Percentiles rank a stretch among this genome's conserved stretches.
Evolutionary conservation across 345 rosid species (phyloP).

Genomic region (Rubroshorea leprosula): DNA sequence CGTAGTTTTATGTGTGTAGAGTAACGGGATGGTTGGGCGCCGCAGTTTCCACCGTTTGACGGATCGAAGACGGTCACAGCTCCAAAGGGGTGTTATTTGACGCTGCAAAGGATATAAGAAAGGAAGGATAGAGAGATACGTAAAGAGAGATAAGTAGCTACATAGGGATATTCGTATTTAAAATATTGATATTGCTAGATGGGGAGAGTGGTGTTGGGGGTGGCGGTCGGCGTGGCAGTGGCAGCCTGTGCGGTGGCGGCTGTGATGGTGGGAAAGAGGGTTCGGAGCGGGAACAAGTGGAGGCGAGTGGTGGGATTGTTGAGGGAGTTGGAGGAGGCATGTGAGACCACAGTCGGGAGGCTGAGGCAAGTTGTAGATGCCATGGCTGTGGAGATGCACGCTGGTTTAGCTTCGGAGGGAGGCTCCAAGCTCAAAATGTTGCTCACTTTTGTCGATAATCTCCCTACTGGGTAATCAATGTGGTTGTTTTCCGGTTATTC

Average conservation of each 20-base stretch:
- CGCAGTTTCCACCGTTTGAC: conserved; percentile 21
- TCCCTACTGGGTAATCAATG: conserved; percentile 77
- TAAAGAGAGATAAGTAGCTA: background rate
- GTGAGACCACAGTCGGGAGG: conserved; percentile 60
- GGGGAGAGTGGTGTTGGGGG: conserved; percentile 47
- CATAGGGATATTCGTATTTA: background rate
- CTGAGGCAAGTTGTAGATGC: conserved; percentile 86
- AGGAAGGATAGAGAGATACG: background rate
- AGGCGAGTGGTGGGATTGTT: conserved; percentile 59
- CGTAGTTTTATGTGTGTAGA: background rate
- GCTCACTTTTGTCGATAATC: conserved; percentile 85
- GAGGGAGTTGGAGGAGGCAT: conserved; percentile 66
- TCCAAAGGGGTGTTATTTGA: conserved; percentile 12
- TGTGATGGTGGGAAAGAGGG: conserved; percentile 51
- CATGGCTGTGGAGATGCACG: conserved; percentile 98
- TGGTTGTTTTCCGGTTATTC: conserved; percentile 13
- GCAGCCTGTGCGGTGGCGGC: conserved; percentile 47
- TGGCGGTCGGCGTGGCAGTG: conserved; percentile 51
- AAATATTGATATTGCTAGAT: conserved; percentile 15
- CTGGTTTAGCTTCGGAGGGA: conserved; percentile 94
- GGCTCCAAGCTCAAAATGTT: conserved; percentile 98
- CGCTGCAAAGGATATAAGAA: conserved; percentile 6
- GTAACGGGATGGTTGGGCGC: conserved; percentile 21
- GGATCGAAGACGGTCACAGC: conserved; percentile 7
- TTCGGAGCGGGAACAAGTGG: conserved; percentile 56